These are phyloP conservation scores for Corrigiola litoralis DNA, from an alignment of 179 eudicot species.

Conservation along the genomic window DNA sequence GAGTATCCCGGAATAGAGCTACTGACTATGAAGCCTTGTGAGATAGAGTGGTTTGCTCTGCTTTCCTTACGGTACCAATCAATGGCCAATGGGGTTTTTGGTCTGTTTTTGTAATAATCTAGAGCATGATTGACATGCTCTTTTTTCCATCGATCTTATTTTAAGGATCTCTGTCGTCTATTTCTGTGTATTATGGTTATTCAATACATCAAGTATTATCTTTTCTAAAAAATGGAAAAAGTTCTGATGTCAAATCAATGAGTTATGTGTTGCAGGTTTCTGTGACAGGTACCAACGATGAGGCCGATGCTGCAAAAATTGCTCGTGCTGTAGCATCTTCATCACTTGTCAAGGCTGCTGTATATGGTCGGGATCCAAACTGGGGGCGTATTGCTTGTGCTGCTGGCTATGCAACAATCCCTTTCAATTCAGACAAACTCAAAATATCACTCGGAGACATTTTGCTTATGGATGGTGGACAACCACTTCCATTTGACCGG, in stretches of 20 bases:
- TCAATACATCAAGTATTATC: no score
- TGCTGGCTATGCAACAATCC: slow-evolving; percentile 86
- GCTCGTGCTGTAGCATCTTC: slow-evolving; percentile 95
- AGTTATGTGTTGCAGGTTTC: slow-evolving; percentile 76
- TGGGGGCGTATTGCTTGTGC: slow-evolving; percentile 99
- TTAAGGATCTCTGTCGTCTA: no score
- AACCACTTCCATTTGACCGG: slow-evolving; percentile 87
- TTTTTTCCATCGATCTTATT: no score
- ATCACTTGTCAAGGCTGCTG: slow-evolving; percentile 92
- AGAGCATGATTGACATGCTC: no score
- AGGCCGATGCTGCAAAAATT: slow-evolving; percentile 84
- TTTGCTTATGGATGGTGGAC: slow-evolving; percentile 84
- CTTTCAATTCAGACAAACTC: slow-evolving; percentile 61
- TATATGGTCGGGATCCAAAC: slow-evolving; percentile 96
- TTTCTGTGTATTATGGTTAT: background rate
- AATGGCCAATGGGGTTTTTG: no score
- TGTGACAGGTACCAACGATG: slow-evolving; percentile 67
- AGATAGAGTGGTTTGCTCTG: no score
- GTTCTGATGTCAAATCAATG: slow-evolving; percentile 4
- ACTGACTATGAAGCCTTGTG: no score
- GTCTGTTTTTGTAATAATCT: no score
- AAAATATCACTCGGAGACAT: slow-evolving; percentile 79
- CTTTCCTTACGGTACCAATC: no score
- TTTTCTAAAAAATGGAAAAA: no score
- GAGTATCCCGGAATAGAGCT: no score